Percentiles rank a stretch among this genome's conserved stretches.
phyloP scores from a whole-genome alignment of 2,329 filamentous ascomycete species.

The Alternaria arbusti region DNA sequence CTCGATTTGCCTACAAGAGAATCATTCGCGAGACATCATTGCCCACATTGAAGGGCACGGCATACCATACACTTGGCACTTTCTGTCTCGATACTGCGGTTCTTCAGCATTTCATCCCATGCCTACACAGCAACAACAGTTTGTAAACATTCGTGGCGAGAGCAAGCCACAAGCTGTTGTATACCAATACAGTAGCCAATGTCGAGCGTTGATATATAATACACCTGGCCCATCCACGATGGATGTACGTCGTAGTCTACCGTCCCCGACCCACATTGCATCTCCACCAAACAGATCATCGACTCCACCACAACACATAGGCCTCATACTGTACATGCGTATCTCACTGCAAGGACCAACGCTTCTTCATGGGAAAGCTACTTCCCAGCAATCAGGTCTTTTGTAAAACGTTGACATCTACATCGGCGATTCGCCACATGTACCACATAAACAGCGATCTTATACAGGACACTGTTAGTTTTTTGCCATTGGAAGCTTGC shows the following conservation, averaged over 20 bases:
- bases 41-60: neutral
- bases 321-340: neutral
- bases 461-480: neutral
- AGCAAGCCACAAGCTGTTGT: neutral
- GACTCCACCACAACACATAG: conserved; percentile 1
- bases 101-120: neutral
- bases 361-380: neutral
- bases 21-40: neutral
- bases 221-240: neutral
- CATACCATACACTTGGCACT: neutral
- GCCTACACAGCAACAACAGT: neutral
- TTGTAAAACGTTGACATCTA: conserved; percentile 67
- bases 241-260: neutral
- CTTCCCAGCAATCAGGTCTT: conserved; percentile 9
- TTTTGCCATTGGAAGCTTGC: conserved; percentile 1
- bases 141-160: neutral
- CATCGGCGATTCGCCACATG: conserved; percentile 88
- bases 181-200: neutral
- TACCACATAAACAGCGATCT: conserved; percentile 98
- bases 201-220: neutral
- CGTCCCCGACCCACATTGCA: neutral
- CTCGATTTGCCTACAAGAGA: neutral
- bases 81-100: neutral
- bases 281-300: neutral
- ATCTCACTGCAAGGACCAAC: neutral